A percentile compares a stretch with the other conserved stretches of the same genome.
phyloP scores from a whole-genome alignment of 2,329 filamentous ascomycete species.

The Aspergillus persii region DNA sequence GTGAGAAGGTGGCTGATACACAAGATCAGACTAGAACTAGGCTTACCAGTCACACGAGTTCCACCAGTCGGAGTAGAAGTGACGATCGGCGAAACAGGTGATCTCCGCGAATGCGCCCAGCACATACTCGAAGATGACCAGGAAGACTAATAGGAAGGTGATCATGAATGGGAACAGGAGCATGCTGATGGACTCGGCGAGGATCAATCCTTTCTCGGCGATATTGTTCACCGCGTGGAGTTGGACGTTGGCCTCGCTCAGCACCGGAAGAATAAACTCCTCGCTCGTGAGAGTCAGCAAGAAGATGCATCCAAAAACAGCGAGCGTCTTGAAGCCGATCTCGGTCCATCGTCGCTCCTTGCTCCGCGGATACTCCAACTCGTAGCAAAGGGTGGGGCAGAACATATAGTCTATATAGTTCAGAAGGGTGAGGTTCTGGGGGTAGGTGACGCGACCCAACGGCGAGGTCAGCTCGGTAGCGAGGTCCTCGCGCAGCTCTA shows the following conservation, averaged over 20 bases:
- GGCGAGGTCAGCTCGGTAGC: slow-evolving; percentile 89
- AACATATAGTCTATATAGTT: slow-evolving; percentile 87
- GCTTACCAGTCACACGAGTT: slow-evolving; percentile 54
- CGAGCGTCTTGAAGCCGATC: slow-evolving; percentile 78
- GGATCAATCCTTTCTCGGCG: slow-evolving; percentile 71
- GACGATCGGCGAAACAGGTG: slow-evolving; percentile 85
- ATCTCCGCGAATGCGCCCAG: slow-evolving; percentile 94
- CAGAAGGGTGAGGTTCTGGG: slow-evolving; percentile 74
- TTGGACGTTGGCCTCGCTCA: slow-evolving; percentile 66
- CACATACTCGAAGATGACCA: slow-evolving; percentile 97
- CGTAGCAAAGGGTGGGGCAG: slow-evolving; percentile 95
- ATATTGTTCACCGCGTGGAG: slow-evolving; percentile 49
- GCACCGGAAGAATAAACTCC: slow-evolving; percentile 90
- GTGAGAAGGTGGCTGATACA: too few species aligned
- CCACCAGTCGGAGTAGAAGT: slow-evolving; percentile 82
- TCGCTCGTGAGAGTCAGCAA: slow-evolving; percentile 86
- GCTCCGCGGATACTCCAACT: slow-evolving; percentile 89
- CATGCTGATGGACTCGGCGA: slow-evolving; percentile 85
- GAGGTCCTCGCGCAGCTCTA: slow-evolving; percentile 76
- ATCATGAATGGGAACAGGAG: slow-evolving; percentile 97
- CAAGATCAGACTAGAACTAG: too few species aligned
- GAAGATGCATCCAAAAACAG: slow-evolving; percentile 95
- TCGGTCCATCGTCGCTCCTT: slow-evolving; percentile 72
- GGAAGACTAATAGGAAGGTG: slow-evolving; percentile 89
- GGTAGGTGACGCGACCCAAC: slow-evolving; percentile 85